Percentiles rank a stretch among this genome's conserved stretches.
phyloP scores from a whole-genome alignment of 129 eudicot species.

The Flaveria trinervia region DNA sequence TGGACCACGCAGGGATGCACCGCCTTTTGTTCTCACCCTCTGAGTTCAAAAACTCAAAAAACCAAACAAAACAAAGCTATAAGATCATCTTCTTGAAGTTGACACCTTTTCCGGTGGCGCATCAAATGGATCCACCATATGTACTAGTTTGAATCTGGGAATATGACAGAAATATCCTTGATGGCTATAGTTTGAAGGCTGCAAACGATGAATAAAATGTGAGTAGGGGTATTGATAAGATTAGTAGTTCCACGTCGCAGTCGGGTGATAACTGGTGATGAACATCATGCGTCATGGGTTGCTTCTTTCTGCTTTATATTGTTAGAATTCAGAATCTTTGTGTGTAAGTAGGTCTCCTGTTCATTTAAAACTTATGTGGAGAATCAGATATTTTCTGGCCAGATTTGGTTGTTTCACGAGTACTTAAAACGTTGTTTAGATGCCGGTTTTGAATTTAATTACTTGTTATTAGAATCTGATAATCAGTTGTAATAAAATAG shows the following conservation, averaged over 20 bases:
- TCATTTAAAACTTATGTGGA: background rate
- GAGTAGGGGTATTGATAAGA: slow-evolving; percentile 24
- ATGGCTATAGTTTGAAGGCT: slow-evolving; percentile 8
- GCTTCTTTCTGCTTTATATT: slow-evolving; percentile 1
- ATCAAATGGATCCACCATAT: too few species aligned
- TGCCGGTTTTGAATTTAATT: background rate
- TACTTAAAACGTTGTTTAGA: background rate
- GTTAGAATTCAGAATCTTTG: slow-evolving; percentile 17
- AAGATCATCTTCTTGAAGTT: too few species aligned
- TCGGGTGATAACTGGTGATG: slow-evolving; percentile 17
- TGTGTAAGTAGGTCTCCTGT: slow-evolving; percentile 14
- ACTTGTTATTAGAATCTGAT: background rate
- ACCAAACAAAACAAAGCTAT: background rate
- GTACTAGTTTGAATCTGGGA: slow-evolving; percentile 1
- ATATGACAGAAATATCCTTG: slow-evolving; percentile 3
- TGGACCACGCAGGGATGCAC: slow-evolving; percentile 73
- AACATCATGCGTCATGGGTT: background rate
- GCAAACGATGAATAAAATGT: slow-evolving; percentile 36
- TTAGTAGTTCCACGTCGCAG: slow-evolving; percentile 17
- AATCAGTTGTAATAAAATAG: slow-evolving; percentile 1
- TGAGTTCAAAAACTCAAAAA: slow-evolving; percentile 20
- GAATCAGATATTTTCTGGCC: background rate
- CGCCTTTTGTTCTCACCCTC: slow-evolving; percentile 66
- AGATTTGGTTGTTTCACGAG: background rate
- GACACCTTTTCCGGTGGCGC: too few species aligned